phyloP scores from a whole-genome alignment of 2,329 filamentous ascomycete species.

The Botrytis tulipae region DNA sequence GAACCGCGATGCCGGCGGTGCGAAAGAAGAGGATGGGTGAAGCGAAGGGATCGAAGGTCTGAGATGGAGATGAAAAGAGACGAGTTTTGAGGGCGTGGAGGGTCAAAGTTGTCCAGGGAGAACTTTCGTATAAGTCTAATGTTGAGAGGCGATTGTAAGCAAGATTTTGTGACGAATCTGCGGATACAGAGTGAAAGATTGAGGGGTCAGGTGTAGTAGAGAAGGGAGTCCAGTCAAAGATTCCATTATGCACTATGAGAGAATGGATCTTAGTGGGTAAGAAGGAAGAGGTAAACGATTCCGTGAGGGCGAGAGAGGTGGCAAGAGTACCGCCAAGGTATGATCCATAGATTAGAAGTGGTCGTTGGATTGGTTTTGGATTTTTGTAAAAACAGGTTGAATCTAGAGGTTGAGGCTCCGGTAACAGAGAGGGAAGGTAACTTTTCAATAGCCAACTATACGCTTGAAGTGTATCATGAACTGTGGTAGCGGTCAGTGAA shows the following conservation, averaged over 20 bases:
- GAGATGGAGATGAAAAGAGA: conserved; percentile 50
- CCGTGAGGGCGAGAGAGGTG: conserved; percentile 56
- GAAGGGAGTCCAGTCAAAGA: conserved; percentile 65
- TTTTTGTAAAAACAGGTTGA: neutral
- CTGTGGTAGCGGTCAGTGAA: conserved; percentile 47
- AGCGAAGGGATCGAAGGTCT: conserved; percentile 59
- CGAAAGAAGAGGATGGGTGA: conserved; percentile 60
- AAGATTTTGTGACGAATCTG: neutral
- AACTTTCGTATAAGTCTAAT: neutral
- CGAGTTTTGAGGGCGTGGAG: conserved; percentile 41
- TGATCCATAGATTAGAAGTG: conserved; percentile 51
- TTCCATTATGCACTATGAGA: conserved; percentile 56
- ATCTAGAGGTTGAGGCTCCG: neutral
- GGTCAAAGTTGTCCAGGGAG: conserved; percentile 25
- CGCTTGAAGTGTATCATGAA: conserved; percentile 55
- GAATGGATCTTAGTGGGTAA: conserved; percentile 42
- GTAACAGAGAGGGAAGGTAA: conserved; percentile 24
- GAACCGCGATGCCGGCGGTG: conserved; percentile 43
- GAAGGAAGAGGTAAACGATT: conserved; percentile 45
- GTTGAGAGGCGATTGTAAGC: neutral
- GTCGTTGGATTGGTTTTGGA: conserved; percentile 36
- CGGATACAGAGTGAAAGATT: neutral
- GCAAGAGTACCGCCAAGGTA: conserved; percentile 58
- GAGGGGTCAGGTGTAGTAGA: conserved; percentile 46
- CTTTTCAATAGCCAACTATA: conserved; percentile 42